These are phyloP conservation scores for Aspergillus melleus DNA, from an alignment of 2,329 filamentous ascomycete genomes.

Conservation along the genomic window DNA sequence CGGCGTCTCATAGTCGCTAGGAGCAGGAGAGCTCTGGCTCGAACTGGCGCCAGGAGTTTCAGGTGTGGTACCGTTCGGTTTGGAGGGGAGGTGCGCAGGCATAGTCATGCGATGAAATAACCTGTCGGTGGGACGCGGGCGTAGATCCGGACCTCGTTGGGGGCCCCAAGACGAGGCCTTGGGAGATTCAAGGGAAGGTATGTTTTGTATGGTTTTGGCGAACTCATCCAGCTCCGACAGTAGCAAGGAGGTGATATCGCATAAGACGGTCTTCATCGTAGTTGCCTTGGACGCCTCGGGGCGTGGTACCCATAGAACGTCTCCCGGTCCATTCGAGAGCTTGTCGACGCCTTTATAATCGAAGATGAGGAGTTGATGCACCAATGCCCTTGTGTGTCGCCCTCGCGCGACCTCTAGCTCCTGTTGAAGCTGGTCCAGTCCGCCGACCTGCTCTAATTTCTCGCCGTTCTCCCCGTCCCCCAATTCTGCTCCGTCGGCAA, in stretches of 20 bases:
- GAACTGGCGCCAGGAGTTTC: slow-evolving; percentile 40
- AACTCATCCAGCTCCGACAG: slow-evolving; percentile 74
- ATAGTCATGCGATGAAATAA: slow-evolving; percentile 75
- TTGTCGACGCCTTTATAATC: slow-evolving; percentile 63
- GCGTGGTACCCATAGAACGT: slow-evolving; percentile 70
- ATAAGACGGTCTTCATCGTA: slow-evolving; percentile 79
- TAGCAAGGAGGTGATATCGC: slow-evolving; percentile 71
- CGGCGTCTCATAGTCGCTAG: slow-evolving; percentile 44
- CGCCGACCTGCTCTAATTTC: slow-evolving; percentile 20
- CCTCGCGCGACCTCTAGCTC: slow-evolving; percentile 72
- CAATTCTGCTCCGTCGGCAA: slow-evolving; percentile 78
- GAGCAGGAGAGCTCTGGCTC: slow-evolving; percentile 36
- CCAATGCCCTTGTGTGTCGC: slow-evolving; percentile 71
- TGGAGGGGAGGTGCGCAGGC: slow-evolving; percentile 61
- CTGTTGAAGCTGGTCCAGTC: slow-evolving; percentile 48
- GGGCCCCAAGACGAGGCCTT: slow-evolving; percentile 49
- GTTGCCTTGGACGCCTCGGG: slow-evolving; percentile 68
- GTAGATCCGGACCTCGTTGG: slow-evolving; percentile 52
- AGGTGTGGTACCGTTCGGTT: slow-evolving; percentile 30
- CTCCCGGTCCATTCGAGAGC: slow-evolving; percentile 59
- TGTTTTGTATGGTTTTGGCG: slow-evolving; percentile 69
- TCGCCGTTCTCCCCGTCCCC: slow-evolving; percentile 30
- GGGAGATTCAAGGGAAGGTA: slow-evolving; percentile 76
- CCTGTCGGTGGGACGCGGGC: slow-evolving; percentile 54
- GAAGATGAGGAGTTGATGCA: slow-evolving; percentile 78